Conservation (phyloP, 805 yeast species). For the Starmerella gropengiesseri region DNA sequence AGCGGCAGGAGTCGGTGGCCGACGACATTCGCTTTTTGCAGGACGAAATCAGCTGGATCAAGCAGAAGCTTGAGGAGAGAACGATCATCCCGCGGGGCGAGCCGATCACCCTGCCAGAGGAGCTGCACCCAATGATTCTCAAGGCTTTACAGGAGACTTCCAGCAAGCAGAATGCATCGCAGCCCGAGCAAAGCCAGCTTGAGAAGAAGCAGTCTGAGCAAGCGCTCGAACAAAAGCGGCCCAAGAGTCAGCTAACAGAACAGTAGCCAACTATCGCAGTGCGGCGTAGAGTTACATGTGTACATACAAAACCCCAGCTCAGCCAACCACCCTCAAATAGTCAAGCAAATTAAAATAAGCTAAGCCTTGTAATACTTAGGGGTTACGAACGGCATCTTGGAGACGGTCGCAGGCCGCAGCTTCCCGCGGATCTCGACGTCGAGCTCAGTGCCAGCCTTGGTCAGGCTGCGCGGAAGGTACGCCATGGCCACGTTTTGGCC, state of each 20-base stretch:
- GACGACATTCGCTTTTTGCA: conserved; percentile 64
- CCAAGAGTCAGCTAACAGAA: too few species aligned
- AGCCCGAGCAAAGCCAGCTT: too few species aligned
- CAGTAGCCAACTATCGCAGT: not conserved
- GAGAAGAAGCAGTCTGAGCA: too few species aligned
- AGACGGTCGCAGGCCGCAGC: conserved; percentile 59
- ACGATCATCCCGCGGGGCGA: conserved; percentile 36
- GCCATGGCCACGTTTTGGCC: conserved; percentile 85
- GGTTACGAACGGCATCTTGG: conserved; percentile 75
- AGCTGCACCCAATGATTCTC: conserved; percentile 37
- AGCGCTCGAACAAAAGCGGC: too few species aligned
- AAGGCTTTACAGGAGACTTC: conserved; percentile 18
- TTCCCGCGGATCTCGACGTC: conserved; percentile 77
- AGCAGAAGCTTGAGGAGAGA: conserved; percentile 31
- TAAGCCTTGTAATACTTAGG: conserved; percentile 56
- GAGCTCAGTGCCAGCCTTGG: conserved; percentile 64
- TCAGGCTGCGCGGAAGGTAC: conserved; percentile 58
- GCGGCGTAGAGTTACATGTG: not conserved
- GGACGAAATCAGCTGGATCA: conserved; percentile 51
- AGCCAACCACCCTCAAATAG: too few species aligned
- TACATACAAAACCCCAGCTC: too few species aligned
- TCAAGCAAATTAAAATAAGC: too few species aligned
- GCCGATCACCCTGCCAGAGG: conserved; percentile 33
- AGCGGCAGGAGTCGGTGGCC: conserved; percentile 52
- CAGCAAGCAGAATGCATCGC: not conserved